Evolutionary conservation across 768 basidiomycete genomes (phyloP).

Genomic region (Trametes maxima): DNA sequence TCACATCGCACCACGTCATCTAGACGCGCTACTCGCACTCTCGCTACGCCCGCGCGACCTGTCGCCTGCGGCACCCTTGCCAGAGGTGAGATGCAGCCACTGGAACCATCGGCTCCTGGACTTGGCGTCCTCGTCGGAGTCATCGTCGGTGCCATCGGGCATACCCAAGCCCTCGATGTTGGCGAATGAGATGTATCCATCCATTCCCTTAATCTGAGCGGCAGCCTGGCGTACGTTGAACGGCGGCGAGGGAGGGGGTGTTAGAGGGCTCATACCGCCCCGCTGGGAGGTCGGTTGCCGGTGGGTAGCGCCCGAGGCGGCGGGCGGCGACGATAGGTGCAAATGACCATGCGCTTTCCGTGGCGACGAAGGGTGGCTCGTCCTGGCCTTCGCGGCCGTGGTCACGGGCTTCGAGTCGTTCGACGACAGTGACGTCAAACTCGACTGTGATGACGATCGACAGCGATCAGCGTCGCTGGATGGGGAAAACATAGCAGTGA

Average conservation of each 20-base stretch:
- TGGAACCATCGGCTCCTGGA: conserved; percentile 28
- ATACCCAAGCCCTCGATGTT: conserved; percentile 67
- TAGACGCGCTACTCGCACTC: conserved; percentile 22
- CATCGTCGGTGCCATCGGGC: conserved; percentile 48
- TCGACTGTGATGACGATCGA: conserved; percentile 15
- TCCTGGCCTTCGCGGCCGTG: conserved; percentile 6
- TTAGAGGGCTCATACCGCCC: conserved; percentile 25
- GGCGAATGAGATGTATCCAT: conserved; percentile 71
- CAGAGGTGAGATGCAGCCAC: conserved; percentile 22
- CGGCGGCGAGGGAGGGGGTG: conserved; percentile 39
- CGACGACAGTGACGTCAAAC: conserved; percentile 26
- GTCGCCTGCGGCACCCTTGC: conserved; percentile 10
- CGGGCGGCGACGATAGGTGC: conserved; percentile 9
- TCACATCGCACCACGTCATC: conserved; percentile 11
- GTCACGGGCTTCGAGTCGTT: conserved; percentile 12
- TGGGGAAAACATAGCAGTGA: neutral
- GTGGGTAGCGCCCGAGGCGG: conserved; percentile 18
- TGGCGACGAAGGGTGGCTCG: conserved; percentile 13
- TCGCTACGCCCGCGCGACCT: conserved; percentile 19
- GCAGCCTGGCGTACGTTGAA: conserved; percentile 69
- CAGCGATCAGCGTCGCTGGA: conserved; percentile 20
- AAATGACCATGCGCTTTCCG: conserved; percentile 2
- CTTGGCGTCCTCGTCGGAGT: conserved; percentile 28
- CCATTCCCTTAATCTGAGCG: conserved; percentile 54
- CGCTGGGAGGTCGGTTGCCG: conserved; percentile 19